A percentile compares a stretch with the other conserved stretches of the same genome.
Conservation (phyloP, 2,329 filamentous ascomycete genomes). For the Xylariaceae sp. region DNA sequence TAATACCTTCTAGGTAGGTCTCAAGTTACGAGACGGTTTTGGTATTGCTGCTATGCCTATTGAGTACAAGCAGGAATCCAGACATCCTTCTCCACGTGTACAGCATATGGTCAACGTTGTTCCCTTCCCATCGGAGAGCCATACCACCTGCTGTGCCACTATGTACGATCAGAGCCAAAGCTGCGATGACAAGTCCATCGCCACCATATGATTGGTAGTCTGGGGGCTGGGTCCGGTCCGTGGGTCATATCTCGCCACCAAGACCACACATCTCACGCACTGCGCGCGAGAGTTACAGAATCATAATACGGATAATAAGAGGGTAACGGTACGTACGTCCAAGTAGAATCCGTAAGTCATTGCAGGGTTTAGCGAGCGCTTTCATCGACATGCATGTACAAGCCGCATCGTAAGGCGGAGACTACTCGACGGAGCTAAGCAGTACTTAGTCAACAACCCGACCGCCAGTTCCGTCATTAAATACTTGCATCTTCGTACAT, state of each 20-base stretch:
- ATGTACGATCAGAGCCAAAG: not conserved
- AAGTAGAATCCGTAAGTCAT: not conserved
- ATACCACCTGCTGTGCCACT: not conserved
- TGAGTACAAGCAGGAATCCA: not conserved
- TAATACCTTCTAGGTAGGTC: too few relatives aligned
- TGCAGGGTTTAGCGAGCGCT: slow-evolving; percentile 9
- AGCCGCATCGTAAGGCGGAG: slow-evolving; percentile 7
- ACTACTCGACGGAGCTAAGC: not conserved
- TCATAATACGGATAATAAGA: too few relatives aligned
- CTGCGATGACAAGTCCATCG: not conserved
- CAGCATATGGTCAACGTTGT: slow-evolving; percentile 1
- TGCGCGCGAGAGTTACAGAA: not conserved
- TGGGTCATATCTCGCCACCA: not conserved
- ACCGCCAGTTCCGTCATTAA: slow-evolving; percentile 9
- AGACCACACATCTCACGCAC: not conserved
- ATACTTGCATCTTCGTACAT: not conserved
- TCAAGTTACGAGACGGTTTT: too few relatives aligned
- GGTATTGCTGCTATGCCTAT: not conserved
- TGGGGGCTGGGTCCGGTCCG: not conserved
- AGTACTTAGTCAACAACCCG: not conserved
- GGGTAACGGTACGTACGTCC: too few relatives aligned
- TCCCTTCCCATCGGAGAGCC: not conserved
- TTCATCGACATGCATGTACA: slow-evolving; percentile 16
- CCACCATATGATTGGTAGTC: not conserved
- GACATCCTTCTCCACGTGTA: not conserved